Evolutionary conservation across 768 basidiomycete species (phyloP).

Genomic region (Boletus patriciae): DNA sequence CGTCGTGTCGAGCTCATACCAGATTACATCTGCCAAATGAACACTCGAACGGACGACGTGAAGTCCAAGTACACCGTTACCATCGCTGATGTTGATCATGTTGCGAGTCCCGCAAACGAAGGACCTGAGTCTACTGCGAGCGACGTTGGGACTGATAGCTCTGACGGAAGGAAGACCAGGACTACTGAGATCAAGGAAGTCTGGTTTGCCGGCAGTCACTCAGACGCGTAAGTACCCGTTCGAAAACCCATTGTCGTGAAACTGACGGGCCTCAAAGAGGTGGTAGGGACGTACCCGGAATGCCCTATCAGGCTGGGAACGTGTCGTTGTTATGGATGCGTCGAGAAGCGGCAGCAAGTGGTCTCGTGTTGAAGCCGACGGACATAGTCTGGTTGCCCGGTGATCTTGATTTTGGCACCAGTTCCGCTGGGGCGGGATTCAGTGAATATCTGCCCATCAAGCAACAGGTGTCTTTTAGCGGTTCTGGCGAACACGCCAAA

Average conservation of each 20-base stretch:
- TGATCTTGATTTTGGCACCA: constrained; percentile 21
- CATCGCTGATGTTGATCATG: background rate
- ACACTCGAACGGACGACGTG: constrained; percentile 10
- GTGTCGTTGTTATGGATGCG: constrained; percentile 10
- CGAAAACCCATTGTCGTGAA: too few species aligned
- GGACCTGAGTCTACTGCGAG: background rate
- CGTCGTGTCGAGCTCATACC: constrained; percentile 6
- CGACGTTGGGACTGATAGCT: background rate
- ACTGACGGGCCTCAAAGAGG: constrained; percentile 9
- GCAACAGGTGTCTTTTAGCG: too few species aligned
- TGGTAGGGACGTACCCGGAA: constrained; percentile 20
- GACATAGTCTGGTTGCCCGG: constrained; percentile 23
- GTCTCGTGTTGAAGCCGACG: constrained; percentile 25
- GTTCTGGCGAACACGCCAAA: too few species aligned
- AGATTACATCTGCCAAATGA: constrained; percentile 21
- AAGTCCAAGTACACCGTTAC: constrained; percentile 6
- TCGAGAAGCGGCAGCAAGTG: constrained; percentile 14
- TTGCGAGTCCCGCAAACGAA: background rate
- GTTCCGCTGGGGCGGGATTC: constrained; percentile 1
- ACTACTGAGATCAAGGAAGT: too few species aligned
- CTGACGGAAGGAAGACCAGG: background rate
- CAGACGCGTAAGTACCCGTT: constrained; percentile 27
- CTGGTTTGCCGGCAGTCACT: background rate
- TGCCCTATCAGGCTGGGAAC: constrained; percentile 19
- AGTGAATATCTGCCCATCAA: too few species aligned